Conservation (phyloP, 345 rosid genomes). For the Moricandia arvensis region DNA sequence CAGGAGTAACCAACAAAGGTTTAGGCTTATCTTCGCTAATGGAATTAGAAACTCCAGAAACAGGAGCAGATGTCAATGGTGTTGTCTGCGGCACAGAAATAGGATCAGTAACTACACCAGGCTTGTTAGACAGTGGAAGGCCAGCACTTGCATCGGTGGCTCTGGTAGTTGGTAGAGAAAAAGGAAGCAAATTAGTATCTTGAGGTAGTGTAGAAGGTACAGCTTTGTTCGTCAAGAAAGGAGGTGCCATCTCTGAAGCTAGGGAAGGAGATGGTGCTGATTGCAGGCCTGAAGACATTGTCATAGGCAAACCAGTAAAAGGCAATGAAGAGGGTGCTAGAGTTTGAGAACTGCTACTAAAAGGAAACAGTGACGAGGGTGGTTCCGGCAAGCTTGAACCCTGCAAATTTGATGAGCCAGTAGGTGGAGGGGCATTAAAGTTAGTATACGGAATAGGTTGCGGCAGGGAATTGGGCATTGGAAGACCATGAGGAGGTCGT, state of each 20-base stretch:
- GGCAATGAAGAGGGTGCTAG: slow-evolving; percentile 43
- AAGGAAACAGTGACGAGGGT: slow-evolving; percentile 44
- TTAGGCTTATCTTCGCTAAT: slow-evolving; percentile 44
- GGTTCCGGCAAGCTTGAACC: slow-evolving; percentile 52
- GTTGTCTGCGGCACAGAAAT: slow-evolving; percentile 47
- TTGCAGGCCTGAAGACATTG: slow-evolving; percentile 32
- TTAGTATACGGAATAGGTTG: slow-evolving; percentile 72
- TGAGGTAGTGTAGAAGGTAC: slow-evolving; percentile 45
- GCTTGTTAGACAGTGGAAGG: slow-evolving; percentile 46
- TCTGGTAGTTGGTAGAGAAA: slow-evolving; percentile 36
- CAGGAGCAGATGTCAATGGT: slow-evolving; percentile 43
- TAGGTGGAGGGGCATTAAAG: slow-evolving; percentile 53
- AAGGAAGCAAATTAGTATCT: slow-evolving; percentile 45
- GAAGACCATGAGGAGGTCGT: slow-evolving; percentile 69
- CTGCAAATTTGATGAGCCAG: slow-evolving; percentile 50
- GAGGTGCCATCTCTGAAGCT: slow-evolving; percentile 57
- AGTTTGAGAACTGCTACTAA: slow-evolving; percentile 40
- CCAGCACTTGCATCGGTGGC: slow-evolving; percentile 44
- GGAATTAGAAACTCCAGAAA: slow-evolving; percentile 46
- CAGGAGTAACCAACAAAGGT: slow-evolving; percentile 70
- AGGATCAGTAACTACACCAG: slow-evolving; percentile 46
- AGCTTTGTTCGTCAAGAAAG: slow-evolving; percentile 48
- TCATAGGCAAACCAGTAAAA: slow-evolving; percentile 15
- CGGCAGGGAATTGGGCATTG: slow-evolving; percentile 66
- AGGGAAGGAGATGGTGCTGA: slow-evolving; percentile 47